These are phyloP conservation scores for Vitis labrusca DNA, from an alignment of 164 flowering plant species.

Conservation along the genomic window DNA sequence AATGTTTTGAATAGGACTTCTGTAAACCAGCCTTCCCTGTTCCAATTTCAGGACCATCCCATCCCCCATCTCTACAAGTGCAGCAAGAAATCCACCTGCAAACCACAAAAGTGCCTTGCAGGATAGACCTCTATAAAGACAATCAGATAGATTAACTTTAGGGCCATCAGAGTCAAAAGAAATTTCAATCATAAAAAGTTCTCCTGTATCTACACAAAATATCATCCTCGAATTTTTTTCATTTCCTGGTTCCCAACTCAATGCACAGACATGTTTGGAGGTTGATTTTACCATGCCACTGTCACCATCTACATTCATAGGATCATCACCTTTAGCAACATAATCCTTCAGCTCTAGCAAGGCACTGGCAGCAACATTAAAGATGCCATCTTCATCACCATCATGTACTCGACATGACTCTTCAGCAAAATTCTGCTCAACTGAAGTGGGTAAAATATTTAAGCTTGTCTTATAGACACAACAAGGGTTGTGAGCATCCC, in stretches of 20 bases:
- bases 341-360: constrained; percentile 71
- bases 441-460: constrained; percentile 34
- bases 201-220: constrained; percentile 78
- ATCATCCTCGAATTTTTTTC: constrained; percentile 54
- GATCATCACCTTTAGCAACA: constrained; percentile 55
- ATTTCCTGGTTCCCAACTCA: constrained; percentile 85
- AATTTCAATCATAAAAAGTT: constrained; percentile 59
- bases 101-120: constrained; percentile 84
- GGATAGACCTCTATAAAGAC: constrained; percentile 68
- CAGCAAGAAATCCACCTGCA: constrained; percentile 67
- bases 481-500: constrained; percentile 61
- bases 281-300: constrained; percentile 21
- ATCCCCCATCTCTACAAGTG: constrained; percentile 91
- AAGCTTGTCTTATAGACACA: constrained; percentile 61
- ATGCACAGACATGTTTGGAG: constrained; percentile 62
- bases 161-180: constrained; percentile 45
- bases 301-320: constrained; percentile 81
- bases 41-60: constrained; percentile 80
- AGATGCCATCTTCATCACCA: constrained; percentile 79
- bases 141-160: constrained; percentile 61
- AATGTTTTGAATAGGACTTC: constrained; percentile 78
- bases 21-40: constrained; percentile 46
- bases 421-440: constrained; percentile 49
- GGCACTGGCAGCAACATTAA: constrained; percentile 91
- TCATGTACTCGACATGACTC: constrained; percentile 59